Percentiles rank a stretch among this genome's conserved stretches.
Evolutionary conservation across 78 protist genomes (phyloP).

Genomic region (Dictyostelium discoideum): DNA sequence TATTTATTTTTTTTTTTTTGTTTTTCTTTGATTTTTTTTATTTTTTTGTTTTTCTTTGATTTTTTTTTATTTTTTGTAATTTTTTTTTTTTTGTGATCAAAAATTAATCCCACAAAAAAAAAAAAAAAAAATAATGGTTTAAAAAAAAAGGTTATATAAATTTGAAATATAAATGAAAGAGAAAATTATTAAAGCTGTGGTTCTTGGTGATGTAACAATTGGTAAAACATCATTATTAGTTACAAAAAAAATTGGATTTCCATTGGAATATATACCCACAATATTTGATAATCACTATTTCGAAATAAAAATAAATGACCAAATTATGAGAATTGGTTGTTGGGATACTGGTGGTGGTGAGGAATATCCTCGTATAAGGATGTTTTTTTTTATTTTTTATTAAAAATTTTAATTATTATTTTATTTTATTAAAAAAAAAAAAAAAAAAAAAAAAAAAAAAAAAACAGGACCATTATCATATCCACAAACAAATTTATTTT

Average conservation of each 20-base stretch:
- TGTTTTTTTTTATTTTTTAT: not conserved
- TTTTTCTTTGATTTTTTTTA: no score
- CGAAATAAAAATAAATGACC: not conserved
- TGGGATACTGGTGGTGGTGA: constrained; percentile 26
- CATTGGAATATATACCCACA: not conserved
- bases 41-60: no score
- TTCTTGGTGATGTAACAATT: constrained; percentile 75
- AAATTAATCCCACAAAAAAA: no score
- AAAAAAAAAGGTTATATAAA: no score
- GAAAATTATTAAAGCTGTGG: constrained; percentile 30
- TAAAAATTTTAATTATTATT: no score
- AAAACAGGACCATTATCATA: not conserved
- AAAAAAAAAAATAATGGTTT: no score
- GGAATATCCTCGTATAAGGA: not conserved
- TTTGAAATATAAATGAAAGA: not conserved
- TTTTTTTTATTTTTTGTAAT: no score
- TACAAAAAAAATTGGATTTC: constrained; percentile 20
- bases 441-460: not conserved
- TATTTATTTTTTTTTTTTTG: no score
- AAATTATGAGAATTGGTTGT: not conserved
- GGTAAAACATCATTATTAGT: constrained; percentile 91
- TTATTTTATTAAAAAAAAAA: no score
- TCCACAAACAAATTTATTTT: not conserved
- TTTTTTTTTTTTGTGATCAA: no score
- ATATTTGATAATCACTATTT: not conserved